Base-by-base conservation (phyloP, 2,329 filamentous ascomycete genomes). In the Apiospora hydei region DNA sequence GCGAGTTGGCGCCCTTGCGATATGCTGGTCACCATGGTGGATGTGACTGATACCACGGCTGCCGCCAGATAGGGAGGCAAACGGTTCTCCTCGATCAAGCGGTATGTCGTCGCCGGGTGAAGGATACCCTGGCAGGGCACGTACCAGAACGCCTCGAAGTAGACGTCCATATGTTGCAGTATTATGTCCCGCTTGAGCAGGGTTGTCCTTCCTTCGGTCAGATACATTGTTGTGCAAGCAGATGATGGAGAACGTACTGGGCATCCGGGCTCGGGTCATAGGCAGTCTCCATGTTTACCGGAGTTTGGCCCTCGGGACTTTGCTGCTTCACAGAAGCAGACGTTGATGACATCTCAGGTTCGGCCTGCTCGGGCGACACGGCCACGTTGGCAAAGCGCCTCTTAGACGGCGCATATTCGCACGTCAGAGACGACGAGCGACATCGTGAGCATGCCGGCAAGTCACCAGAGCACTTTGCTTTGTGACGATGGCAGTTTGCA, bases 401-500 rank as follows among this genome's bases (percentile, higher is more conserved):
- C 75, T 82, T 84, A 18, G 81, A 78, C 0, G 80, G 78, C 18
- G 79, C 81, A 72, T 85, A 85, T 73, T 84, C 83, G 77, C 83
- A 85, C 21, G 70, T 68, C n/a, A 84, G 73, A 38, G 79, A 77
- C 43, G 76, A 76, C 1, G 73, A 73, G 66, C 82, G 79, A 73
- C 83, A 85, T 70, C 83, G 77, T 73, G 81, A 80, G 73, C 83
- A 85, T 41, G 76, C 77, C 7, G 83, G 83, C 66, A 83, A 71
- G 69, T 84, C 83, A 26, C 83, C 82, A 0, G 83, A 84, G 72
- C 83, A 85, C 72, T 84, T 84, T 1, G 83, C 84, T 75, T 85
- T 85, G 75, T 84, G 83, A 3, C 79, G 72, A 73, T 84, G 83
- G 44, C 83, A 85, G 69, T 84, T 79, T 34, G 77, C 80, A 74